Conservation (phyloP, 495 filamentous ascomycete genomes). For the Xylaria flabelliformis region DNA sequence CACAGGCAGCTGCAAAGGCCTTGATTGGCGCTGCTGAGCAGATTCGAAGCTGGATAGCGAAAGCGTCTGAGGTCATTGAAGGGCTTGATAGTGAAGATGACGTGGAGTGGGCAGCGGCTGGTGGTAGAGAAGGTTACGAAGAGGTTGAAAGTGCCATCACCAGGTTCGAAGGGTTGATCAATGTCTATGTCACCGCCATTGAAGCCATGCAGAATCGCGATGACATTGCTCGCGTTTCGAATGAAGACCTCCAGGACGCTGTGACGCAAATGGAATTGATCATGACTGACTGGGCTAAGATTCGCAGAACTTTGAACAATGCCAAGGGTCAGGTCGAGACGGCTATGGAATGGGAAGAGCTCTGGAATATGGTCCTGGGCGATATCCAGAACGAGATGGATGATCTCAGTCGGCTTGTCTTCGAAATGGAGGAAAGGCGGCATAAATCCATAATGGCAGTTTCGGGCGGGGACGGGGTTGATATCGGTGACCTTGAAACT, state of each 20-base stretch:
- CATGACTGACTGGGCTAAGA: conserved; percentile 80
- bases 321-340: conserved; percentile 92
- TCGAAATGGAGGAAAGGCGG: conserved; percentile 94
- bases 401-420: conserved; percentile 78
- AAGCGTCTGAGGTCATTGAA: conserved; percentile 83
- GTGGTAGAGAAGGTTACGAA: conserved; percentile 84
- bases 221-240: conserved; percentile 73
- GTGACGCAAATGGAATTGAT: conserved; percentile 89
- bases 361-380: conserved; percentile 91
- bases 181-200: conserved; percentile 88
- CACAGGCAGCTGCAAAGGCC: conserved; percentile 75
- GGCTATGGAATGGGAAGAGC: conserved; percentile 98
- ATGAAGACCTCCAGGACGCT: conserved; percentile 70
- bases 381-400: conserved; percentile 93
- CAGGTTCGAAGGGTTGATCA: conserved; percentile 84
- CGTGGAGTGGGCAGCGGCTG: conserved; percentile 95
- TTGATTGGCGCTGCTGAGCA: conserved; percentile 84
- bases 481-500: conserved; percentile 89
- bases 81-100: conserved; percentile 93
- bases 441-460: conserved; percentile 74
- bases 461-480: conserved; percentile 65
- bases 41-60: conserved; percentile 89
- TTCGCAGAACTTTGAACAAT: conserved; percentile 72
- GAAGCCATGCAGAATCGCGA: conserved; percentile 82
- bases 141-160: conserved; percentile 87